Percentiles rank a stretch among this genome's conserved stretches.
Conservation (phyloP, 352 stramenopile genomes). For the Thraustotheca clavata region DNA sequence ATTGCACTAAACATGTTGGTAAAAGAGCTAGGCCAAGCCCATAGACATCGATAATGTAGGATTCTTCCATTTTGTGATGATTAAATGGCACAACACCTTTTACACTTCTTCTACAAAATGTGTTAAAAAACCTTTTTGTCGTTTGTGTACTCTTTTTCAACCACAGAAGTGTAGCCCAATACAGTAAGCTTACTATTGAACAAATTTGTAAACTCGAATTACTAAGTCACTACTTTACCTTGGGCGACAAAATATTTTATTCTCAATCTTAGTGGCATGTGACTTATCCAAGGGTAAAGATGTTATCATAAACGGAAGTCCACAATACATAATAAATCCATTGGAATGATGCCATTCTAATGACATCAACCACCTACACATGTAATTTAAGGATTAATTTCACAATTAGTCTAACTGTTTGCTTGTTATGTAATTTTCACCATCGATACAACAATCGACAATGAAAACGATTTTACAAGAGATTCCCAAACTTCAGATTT, state of each 20-base stretch:
- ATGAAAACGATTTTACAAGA: not conserved
- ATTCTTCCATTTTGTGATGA: not conserved
- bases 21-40: not conserved
- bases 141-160: constrained; percentile 1
- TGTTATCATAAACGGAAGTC: not conserved
- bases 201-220: not conserved
- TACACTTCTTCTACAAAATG: no score
- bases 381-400: not conserved
- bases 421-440: not conserved
- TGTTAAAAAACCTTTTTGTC: no score
- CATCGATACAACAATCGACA: not conserved
- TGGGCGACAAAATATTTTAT: constrained; percentile 11
- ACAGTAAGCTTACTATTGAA: constrained; percentile 5
- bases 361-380: not conserved
- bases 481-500: not conserved
- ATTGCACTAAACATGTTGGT: not conserved
- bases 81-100: not conserved
- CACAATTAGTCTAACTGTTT: not conserved
- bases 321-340: not conserved
- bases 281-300: constrained; percentile 2
- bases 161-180: constrained; percentile 9
- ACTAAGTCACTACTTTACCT: not conserved
- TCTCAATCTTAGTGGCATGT: constrained; percentile 15
- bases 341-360: constrained; percentile 1
- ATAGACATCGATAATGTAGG: not conserved